Evolutionary conservation across 306 rosid genomes (phyloP), one percentile per base, ranked within the genome.

Genomic region (Styphnolobium japonicum): DNA sequence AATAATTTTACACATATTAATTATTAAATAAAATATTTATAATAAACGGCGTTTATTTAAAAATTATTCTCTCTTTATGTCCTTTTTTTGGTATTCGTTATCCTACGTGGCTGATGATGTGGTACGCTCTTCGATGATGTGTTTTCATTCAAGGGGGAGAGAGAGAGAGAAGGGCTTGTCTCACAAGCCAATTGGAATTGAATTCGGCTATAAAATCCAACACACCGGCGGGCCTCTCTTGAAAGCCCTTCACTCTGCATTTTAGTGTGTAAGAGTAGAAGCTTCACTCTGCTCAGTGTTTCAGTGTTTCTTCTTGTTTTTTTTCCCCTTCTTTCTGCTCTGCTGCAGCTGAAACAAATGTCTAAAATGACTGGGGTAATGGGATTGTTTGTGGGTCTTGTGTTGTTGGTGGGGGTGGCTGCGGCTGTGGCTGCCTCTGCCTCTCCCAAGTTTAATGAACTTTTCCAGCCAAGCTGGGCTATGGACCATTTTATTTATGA

Each of bases 391-490:
- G 37, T 90, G 68, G 82, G 89, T 73, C 75, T 91, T 73, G 21
- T 78, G 67, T 22, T 77, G 18, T 33, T 79, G 37, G 73, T 82
- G 56, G 88, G 91, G 61, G 74, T 66, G 22, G 88, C 57, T 19
- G 37, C 57, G 12, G 90, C 57, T 19, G 37, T 62, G 12, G 90
- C 73, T 16, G 53, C 62, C 87, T 79, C 94, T 51, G 83, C 96
- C 87, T 79, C 94, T 51, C 82, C 96, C 1, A 90, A 82, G 64
- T 95, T 95, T 37, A 93, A 87, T 4, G 84, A 95, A 64, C 98
- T 95, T 25, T 95, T 92, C 80, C 97, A 93, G 61, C 91, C 98
- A 5, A 80, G 80, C 43, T 95, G 98, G 99, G 99, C 98, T 36
- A 10, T 27, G 0, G 98, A 95, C 65, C 99, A 95, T 84, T 86